Evolutionary conservation across 495 filamentous ascomycete species (phyloP).

Genomic region (Zalerion maritima): DNA sequence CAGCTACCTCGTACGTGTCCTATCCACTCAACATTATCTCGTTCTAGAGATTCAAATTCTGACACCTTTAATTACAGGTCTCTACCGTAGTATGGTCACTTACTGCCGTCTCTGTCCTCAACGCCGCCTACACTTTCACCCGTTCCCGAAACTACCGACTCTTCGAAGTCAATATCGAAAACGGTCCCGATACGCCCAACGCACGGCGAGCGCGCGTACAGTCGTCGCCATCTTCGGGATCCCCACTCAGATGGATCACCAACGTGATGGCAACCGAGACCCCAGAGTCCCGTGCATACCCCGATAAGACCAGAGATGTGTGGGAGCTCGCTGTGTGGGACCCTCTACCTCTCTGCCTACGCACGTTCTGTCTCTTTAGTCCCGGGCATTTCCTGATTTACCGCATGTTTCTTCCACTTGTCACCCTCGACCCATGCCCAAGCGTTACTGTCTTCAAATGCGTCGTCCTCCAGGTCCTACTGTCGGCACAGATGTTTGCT

Average conservation of each 20-base stretch:
- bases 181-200: conserved; percentile 62
- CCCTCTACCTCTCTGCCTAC: conserved; percentile 66
- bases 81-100: conserved; percentile 55
- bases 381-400: conserved; percentile 85
- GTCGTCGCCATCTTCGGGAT: conserved; percentile 64
- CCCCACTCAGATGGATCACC: conserved; percentile 64
- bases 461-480: conserved; percentile 49
- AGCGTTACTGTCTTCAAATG: conserved; percentile 75
- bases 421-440: conserved; percentile 57
- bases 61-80: conserved; percentile 31
- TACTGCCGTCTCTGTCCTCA: conserved; percentile 46
- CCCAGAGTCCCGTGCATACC: conserved; percentile 67
- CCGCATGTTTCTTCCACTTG: conserved; percentile 68
- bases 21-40: not conserved
- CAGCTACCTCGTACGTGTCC: conserved; percentile 59
- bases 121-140: conserved; percentile 71
- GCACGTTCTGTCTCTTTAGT: conserved; percentile 81
- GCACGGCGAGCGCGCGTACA: conserved; percentile 83
- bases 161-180: conserved; percentile 73
- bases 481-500: conserved; percentile 64
- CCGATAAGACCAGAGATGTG: conserved; percentile 72
- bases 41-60: conserved; percentile 1
- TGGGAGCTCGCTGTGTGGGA: conserved; percentile 96
- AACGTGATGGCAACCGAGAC: conserved; percentile 42
- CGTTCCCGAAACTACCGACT: conserved; percentile 78